phyloP scores from a whole-genome alignment of 2,329 filamentous ascomycete genomes.

The Lecanicillium sp. region DNA sequence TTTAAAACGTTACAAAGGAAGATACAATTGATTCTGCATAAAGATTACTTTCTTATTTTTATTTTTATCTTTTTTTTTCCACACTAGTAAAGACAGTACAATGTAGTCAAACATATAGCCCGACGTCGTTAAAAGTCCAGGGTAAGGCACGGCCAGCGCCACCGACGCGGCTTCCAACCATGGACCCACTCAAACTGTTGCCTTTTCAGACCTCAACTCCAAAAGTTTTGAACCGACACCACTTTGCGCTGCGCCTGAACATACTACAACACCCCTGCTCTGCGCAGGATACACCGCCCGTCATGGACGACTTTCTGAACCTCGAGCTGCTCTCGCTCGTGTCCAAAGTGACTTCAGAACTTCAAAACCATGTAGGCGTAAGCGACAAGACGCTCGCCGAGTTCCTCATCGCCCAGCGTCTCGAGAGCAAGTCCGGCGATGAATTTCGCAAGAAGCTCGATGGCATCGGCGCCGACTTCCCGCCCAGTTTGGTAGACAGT shows the following conservation, averaged over 20 bases:
- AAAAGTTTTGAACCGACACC: slow-evolving; percentile 3
- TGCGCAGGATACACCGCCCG: slow-evolving; percentile 12
- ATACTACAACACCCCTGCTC: slow-evolving; percentile 1
- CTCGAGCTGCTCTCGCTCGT: slow-evolving; percentile 92
- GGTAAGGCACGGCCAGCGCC: no score
- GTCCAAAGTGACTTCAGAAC: slow-evolving; percentile 86
- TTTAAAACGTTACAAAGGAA: no score
- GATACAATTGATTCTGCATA: no score
- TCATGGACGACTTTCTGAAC: slow-evolving; percentile 84
- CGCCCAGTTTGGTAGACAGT: slow-evolving; percentile 79
- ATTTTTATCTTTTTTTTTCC: no score
- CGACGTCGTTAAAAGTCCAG: no score
- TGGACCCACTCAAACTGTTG: slow-evolving; percentile 5
- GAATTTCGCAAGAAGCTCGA: slow-evolving; percentile 72
- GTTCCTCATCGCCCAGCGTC: slow-evolving; percentile 86
- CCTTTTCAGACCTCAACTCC: background rate
- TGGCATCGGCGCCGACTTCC: slow-evolving; percentile 72
- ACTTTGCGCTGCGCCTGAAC: background rate
- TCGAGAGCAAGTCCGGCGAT: slow-evolving; percentile 59
- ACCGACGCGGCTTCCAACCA: no score
- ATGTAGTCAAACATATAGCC: no score
- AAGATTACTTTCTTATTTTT: no score
- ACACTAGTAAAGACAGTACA: no score
- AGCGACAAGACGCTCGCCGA: slow-evolving; percentile 93
- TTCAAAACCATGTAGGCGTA: slow-evolving; percentile 88